These are phyloP conservation scores for Scutellaria galericulata DNA, from an alignment of 257 asterid genomes.

Conservation along the genomic window DNA sequence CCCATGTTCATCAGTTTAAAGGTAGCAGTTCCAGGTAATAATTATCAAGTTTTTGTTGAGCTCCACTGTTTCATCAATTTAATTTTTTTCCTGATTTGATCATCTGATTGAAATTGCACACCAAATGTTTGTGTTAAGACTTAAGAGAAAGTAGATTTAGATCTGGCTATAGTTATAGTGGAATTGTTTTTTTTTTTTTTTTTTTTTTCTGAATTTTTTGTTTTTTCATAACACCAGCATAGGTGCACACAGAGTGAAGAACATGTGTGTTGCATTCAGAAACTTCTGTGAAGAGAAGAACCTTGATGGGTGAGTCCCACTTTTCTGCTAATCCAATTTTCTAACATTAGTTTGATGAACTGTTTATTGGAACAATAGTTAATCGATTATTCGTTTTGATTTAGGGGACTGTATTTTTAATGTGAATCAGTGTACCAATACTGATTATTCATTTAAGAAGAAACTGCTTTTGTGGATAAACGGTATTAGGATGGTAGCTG, in stretches of 20 bases:
- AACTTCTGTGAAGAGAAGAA: conserved; percentile 69
- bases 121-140: conserved; percentile 1
- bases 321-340: conserved; percentile 18
- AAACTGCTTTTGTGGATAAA: not conserved
- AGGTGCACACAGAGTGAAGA: conserved; percentile 75
- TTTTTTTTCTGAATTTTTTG: not conserved
- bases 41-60: not conserved
- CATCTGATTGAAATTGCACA: conserved; percentile 13
- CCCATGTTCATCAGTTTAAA: conserved; percentile 74
- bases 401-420: not conserved
- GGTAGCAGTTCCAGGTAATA: conserved; percentile 79
- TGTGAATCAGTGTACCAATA: not conserved
- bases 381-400: not conserved
- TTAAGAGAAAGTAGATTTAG: conserved; percentile 17
- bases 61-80: conserved; percentile 25
- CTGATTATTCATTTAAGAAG: not conserved
- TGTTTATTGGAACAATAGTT: too few species aligned
- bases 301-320: conserved; percentile 66
- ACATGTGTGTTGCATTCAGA: conserved; percentile 62
- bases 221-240: conserved; percentile 47
- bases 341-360: not conserved
- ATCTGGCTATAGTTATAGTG: conserved; percentile 22
- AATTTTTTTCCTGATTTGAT: conserved; percentile 1
- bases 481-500: too few species aligned
- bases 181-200: conserved; percentile 4